Base-by-base conservation (phyloP, 768 basidiomycete genomes). In the Coprinopsis strossmayeri region DNA sequence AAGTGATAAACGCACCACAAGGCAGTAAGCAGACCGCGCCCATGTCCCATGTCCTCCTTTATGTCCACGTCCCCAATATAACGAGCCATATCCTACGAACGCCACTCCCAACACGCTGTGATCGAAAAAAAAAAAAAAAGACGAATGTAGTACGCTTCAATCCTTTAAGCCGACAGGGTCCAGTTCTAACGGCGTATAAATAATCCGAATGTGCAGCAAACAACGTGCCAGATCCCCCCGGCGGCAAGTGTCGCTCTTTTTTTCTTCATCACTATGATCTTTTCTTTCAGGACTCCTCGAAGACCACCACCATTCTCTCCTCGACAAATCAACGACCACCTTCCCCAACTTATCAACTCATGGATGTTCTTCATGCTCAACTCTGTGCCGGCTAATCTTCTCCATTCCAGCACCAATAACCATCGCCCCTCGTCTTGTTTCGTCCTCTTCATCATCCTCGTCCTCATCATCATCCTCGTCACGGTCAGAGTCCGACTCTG, bases 401-500 rank as follows among this genome's bases (percentile, higher is more conserved):
- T 78, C 76, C 28, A 78, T 70, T 25, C 75, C 74, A 13, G 76
- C 76, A 27, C 73, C 63, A 34, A 65, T 50, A 25, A 65, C 61
- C 37, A 68, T 64, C 55, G 62, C 67, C 50, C 67, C 61, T 53
- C 48, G 58, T 26, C 53, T 52, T 48, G 59, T 58, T 32, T 61
- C 63, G 18, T 60, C 59, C 5, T 60, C 62, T 1, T 55, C 53
- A 1, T 59, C 64, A 3, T 62, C 59, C 2, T 61, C 67, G 30
- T 66, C 66, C 13, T 63, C 56, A 15, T 55, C 52, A 15, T 59
- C 50, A 4, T 55, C 57, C 15, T 59, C 56, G 5, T 58, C 57
- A 20, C 48, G 40, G 13, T 59, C 59, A 15, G 55, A 56, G 5
- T 55, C 57, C 15, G 50, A 56, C n/a, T 56, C 54, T n/a, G 57